phyloP scores from a whole-genome alignment of 116 monocot species.

The Dioscorea cayenensis region DNA sequence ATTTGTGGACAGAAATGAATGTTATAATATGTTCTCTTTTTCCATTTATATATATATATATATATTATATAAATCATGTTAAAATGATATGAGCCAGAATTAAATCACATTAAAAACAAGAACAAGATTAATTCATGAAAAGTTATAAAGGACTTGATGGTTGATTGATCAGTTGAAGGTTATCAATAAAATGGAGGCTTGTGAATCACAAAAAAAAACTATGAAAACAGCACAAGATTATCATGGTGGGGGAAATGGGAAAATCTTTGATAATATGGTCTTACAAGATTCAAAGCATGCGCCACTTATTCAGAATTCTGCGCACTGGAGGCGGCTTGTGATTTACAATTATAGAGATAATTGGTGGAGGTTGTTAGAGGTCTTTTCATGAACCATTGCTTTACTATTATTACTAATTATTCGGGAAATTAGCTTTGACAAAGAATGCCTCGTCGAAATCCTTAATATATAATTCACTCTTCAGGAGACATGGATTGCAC shows the following conservation, averaged over 20 bases:
- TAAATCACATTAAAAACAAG: no score
- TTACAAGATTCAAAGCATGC: neutral
- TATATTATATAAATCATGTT: no score
- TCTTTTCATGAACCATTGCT: neutral
- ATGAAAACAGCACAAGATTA: neutral
- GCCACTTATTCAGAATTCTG: neutral
- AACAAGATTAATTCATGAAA: no score
- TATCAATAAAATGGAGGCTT: neutral
- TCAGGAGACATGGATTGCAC: no score
- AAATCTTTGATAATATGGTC: neutral
- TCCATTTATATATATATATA: no score
- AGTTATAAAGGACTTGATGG: no score
- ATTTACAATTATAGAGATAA: neutral
- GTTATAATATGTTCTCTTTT: no score
- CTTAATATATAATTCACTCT: neutral
- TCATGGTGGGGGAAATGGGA: neutral
- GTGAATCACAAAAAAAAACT: neutral
- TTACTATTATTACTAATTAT: neutral
- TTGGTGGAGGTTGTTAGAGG: neutral
- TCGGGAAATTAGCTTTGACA: neutral
- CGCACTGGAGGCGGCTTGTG: neutral
- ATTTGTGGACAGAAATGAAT: no score
- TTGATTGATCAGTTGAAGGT: no score
- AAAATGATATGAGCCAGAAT: no score
- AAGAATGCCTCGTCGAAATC: neutral